Evolutionary conservation across 2,329 filamentous ascomycete species (phyloP), one percentile per base, ranked within the genome.

Genomic region (Magnaporthales sp.): DNA sequence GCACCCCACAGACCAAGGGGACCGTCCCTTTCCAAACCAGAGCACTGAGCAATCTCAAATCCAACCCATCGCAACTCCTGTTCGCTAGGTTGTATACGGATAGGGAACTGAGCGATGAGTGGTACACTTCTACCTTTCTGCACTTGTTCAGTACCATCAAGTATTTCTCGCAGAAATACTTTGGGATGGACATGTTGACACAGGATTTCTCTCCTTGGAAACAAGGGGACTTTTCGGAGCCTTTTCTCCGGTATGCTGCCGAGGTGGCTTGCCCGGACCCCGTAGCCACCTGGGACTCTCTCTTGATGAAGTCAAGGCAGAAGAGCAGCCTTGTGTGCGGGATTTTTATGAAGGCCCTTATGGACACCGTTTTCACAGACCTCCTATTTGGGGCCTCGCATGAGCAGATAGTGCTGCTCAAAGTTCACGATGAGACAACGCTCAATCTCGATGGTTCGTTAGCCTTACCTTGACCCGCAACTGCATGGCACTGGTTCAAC

Each of bases 311-410:
- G 46, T 68, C 69, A 5, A 5, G 9, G 11, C 72, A 75, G 64
- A 73, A 79, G 15, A 73, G 72, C 66, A 77, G 72, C 69, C 69
- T 81, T 26, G 72, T 77, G 19, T 72, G 73, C 64, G 77, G 76
- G 1, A 70, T 81, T 8, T 63, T 81, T 10, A 72, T 72, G 3
- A 77, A 77, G 71, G 70, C 78, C 56, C 71, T 81, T 64, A 74
- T 80, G 68, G 75, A 73, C 68, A 72, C 73, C 22, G 76, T 81
- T 30, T 79, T 78, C 66, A 73, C 74, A 51, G 72, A 75, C 54
- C 70, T 80, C 56, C 69, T 81, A 0, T 81, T 81, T 67, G 79
- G 80, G 31, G 78, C 75, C 4, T 69, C 68, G 1, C n/a, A 70
- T 4, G 2, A n/a, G 1, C 71, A 74, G 67, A 69, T 69, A 62